These are phyloP conservation scores for Podosphaera leucotricha DNA, from an alignment of 2,329 filamentous ascomycete species.

Conservation along the genomic window DNA sequence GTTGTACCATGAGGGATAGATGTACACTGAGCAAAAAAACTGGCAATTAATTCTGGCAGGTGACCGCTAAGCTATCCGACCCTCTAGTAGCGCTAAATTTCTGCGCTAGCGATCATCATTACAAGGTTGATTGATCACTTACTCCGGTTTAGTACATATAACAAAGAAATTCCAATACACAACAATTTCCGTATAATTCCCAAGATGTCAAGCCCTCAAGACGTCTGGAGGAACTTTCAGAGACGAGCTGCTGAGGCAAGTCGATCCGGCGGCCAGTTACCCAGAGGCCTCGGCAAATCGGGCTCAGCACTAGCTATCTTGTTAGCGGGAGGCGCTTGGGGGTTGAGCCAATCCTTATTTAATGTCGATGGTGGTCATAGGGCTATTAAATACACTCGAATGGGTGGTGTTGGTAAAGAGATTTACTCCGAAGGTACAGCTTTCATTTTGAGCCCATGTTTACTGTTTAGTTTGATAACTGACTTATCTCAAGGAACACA, in stretches of 20 bases:
- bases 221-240: constrained; percentile 37
- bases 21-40: too few species aligned
- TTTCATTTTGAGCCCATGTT: constrained; percentile 1
- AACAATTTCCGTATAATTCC: too few species aligned
- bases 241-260: constrained; percentile 36
- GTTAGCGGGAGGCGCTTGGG: constrained; percentile 27
- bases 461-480: constrained; percentile 2
- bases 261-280: constrained; percentile 20
- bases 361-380: constrained; percentile 95
- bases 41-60: too few species aligned
- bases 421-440: constrained; percentile 76
- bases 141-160: too few species aligned
- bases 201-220: constrained; percentile 29
- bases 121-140: too few species aligned
- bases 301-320: constrained; percentile 29
- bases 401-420: constrained; percentile 84
- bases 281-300: constrained; percentile 25
- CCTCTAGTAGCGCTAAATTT: too few species aligned
- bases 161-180: too few species aligned
- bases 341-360: constrained; percentile 37
- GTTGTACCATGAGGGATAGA: too few species aligned
- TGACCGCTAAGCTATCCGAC: too few species aligned
- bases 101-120: too few species aligned
- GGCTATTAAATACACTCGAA: constrained; percentile 90
- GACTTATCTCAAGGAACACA: constrained; percentile 48